phyloP scores from a whole-genome alignment of 225 moss, liverwort and hornwort species.

The Polytrichum formosum region DNA sequence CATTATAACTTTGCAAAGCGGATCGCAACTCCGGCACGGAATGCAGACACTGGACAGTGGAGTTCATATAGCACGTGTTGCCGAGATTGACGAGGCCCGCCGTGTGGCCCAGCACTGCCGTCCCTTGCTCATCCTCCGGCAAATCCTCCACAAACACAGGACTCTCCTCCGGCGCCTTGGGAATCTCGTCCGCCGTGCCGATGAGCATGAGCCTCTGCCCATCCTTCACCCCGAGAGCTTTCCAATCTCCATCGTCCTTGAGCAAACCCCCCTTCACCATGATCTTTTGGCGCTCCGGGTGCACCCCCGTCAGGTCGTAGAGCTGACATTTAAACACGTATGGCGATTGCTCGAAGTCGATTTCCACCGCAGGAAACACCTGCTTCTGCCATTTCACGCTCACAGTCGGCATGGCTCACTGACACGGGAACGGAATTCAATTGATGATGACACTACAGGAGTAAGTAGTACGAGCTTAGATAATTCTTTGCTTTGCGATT shows the following conservation, averaged over 20 bases:
- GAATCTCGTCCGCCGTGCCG: slow-evolving; percentile 89
- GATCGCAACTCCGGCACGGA: slow-evolving; percentile 85
- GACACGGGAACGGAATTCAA: too few relatives aligned
- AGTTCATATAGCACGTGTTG: slow-evolving; percentile 98
- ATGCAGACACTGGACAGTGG: slow-evolving; percentile 92
- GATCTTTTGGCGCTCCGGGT: slow-evolving; percentile 93
- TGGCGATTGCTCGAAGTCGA: slow-evolving; percentile 80
- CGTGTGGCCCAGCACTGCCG: slow-evolving; percentile 65
- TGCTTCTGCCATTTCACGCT: slow-evolving; percentile 99
- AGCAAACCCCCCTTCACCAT: slow-evolving; percentile 88
- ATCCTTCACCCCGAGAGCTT: slow-evolving; percentile 75
- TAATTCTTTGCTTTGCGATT: too few relatives aligned
- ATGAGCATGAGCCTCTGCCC: slow-evolving; percentile 96
- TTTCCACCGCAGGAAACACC: slow-evolving; percentile 80
- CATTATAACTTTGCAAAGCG: slow-evolving; percentile 57
- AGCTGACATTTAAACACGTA: slow-evolving; percentile 96
- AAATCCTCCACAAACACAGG: slow-evolving; percentile 88
- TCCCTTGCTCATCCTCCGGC: slow-evolving; percentile 79
- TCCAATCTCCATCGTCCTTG: slow-evolving; percentile 84
- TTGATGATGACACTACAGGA: too few relatives aligned
- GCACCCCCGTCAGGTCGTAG: slow-evolving; percentile 91
- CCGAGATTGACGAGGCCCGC: slow-evolving; percentile 89
- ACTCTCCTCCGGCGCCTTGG: slow-evolving; percentile 73
- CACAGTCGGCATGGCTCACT: slow-evolving; percentile 56
- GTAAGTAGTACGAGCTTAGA: too few relatives aligned